Base-by-base conservation (phyloP, 192 early-diverging fungal species). In the Dissophora ornata region DNA sequence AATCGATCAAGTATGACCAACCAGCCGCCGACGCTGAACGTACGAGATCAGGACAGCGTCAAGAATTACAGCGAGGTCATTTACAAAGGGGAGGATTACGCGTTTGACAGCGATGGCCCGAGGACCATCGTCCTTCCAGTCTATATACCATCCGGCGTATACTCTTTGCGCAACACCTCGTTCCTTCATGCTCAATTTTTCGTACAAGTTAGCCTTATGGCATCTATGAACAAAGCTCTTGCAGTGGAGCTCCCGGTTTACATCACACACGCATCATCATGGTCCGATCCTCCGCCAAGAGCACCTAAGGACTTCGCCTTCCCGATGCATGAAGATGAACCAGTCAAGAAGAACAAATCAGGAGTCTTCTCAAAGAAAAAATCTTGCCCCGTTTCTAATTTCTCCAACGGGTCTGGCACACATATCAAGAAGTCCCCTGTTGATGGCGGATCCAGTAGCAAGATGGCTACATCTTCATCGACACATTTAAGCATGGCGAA, bases 11-110 rank as follows among this genome's bases (percentile, higher is more conserved):
- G 46, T 25, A 29, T 32, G 2, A 55, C 11, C 42, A 59, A 38
- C 15, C 64, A 67, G 1, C 26, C 52, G 2, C 57, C 64, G 1
- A 18, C 22, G 7, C 21, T 18, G 0, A 50, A 40, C 12, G 28
- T 34, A 4, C 58, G 64, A 9, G 73, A 77, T 26, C 73, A 77
- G 47, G 73, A 77, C 32, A 67, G 33, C 19, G 47, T 67, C 40
- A 77, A 77, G 32, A 77, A 62, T 29, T 77, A 77, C 25, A 67
- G 64, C 47, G 73, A 77, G 65, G 65, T 77, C 33, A 67, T 77
- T 12, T 77, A 67, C 65, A 77, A 77, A 34, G 73, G 73, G 38
- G 73, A 77, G 21, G 73, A 77, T 33, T 67, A 60, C 34, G 57
- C 73, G 0, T 77, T 77, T 38, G 64, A 62, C 9, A 67, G 46